A percentile compares a stretch with the other conserved stretches of the same genome.
Conservation (phyloP, 441 rosid species). For the Pelargonium australe region DNA sequence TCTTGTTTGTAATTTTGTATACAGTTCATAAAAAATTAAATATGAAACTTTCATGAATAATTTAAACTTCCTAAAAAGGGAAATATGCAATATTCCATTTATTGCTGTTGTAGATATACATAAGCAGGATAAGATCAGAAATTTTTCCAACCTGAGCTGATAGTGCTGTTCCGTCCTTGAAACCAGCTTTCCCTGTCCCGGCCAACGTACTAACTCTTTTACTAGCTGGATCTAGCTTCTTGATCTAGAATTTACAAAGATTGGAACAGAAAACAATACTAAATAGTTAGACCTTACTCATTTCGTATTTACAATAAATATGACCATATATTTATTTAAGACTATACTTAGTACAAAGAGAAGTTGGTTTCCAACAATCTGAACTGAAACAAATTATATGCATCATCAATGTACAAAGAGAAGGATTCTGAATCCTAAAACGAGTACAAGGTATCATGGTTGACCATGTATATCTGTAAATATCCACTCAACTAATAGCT, state of each 20-base stretch:
- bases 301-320: neutral
- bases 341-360: neutral
- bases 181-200: conserved; percentile 96
- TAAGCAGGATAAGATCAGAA: neutral
- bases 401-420: neutral
- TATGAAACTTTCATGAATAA: neutral
- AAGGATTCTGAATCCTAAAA: too few relatives aligned
- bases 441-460: too few relatives aligned
- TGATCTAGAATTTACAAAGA: conserved; percentile 48
- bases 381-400: neutral
- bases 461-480: too few relatives aligned
- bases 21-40: neutral
- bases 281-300: neutral
- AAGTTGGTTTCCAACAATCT: conserved; percentile 6
- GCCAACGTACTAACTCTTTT: conserved; percentile 71
- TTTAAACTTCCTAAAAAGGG: neutral
- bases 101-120: neutral
- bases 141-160: conserved; percentile 58
- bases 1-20: neutral
- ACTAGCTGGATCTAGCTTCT: conserved; percentile 71
- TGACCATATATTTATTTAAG: neutral
- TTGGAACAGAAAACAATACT: conserved; percentile 1
- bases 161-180: conserved; percentile 69
- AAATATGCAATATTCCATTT: neutral
- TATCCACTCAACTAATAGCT: too few relatives aligned